phyloP scores from a whole-genome alignment of 2,329 filamentous ascomycete genomes.

The Scytalidium sp. region DNA sequence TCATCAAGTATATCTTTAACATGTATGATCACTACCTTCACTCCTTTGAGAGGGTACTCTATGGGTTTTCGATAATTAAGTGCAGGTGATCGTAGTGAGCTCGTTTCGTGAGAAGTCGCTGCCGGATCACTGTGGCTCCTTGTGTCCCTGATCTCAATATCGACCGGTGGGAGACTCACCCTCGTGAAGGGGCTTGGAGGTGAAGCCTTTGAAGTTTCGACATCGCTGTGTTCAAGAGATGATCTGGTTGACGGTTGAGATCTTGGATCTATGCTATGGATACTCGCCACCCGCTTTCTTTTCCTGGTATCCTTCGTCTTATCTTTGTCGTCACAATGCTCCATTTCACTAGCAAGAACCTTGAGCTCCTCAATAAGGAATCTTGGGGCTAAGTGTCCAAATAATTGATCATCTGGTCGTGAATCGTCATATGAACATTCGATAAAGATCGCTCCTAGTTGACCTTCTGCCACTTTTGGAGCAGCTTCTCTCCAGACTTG shows the following conservation, averaged over 20 bases:
- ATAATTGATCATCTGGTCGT: slow-evolving; percentile 73
- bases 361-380: slow-evolving; percentile 79
- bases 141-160: not conserved
- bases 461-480: slow-evolving; percentile 72
- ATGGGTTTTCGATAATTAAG: not conserved
- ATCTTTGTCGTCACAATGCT: slow-evolving; percentile 12
- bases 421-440: slow-evolving; percentile 92
- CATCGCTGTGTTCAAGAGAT: not conserved
- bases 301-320: slow-evolving; percentile 49
- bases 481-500: slow-evolving; percentile 86
- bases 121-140: slow-evolving; percentile 5
- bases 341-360: slow-evolving; percentile 53
- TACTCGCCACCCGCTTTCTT: slow-evolving; percentile 53
- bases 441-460: slow-evolving; percentile 81
- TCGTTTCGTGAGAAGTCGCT: slow-evolving; percentile 12
- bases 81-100: not conserved
- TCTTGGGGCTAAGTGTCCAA: slow-evolving; percentile 82
- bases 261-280: slow-evolving; percentile 30
- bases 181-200: not conserved
- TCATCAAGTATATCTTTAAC: slow-evolving; percentile 84
- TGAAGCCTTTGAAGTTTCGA: not conserved
- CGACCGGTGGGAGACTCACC: not conserved
- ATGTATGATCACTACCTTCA: slow-evolving; percentile 87
- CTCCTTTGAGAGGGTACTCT: slow-evolving; percentile 52
- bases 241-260: slow-evolving; percentile 8